These are phyloP conservation scores for Solanum chmielewskii DNA, from an alignment of 257 asterid species.

Conservation along the genomic window DNA sequence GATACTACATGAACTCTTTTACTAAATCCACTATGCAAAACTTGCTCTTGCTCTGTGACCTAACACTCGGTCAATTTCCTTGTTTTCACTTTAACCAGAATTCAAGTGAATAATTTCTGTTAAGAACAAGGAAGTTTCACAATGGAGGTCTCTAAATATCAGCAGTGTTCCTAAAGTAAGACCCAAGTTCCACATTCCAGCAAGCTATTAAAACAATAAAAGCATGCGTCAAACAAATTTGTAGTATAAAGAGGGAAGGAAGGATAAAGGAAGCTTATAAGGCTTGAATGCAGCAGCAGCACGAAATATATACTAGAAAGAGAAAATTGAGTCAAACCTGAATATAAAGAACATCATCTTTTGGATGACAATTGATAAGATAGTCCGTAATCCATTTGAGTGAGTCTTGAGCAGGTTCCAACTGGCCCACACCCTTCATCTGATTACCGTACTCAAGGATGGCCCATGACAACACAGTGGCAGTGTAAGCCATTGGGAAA, in stretches of 20 bases:
- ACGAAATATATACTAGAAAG: background rate
- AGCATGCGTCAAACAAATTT: background rate
- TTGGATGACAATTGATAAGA: conserved; percentile 71
- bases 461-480: conserved; percentile 78
- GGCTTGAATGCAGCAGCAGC: background rate
- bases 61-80: background rate
- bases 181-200: background rate
- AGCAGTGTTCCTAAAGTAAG: background rate
- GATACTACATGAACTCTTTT: background rate
- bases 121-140: background rate
- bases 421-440: conserved; percentile 42
- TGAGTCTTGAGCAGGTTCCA: conserved; percentile 52
- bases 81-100: background rate
- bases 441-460: conserved; percentile 83
- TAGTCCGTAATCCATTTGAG: conserved; percentile 81
- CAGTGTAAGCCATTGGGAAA: conserved; percentile 92
- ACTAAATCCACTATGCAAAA: background rate
- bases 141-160: background rate
- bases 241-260: background rate
- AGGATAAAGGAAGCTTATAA: background rate
- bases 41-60: background rate
- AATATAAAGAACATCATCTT: conserved; percentile 52
- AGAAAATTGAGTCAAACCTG: conserved; percentile 34
- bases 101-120: background rate
- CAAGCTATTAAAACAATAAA: background rate